phyloP scores from a whole-genome alignment of 805 yeast species.

The Groenewaldozyma salmanticensis region DNA sequence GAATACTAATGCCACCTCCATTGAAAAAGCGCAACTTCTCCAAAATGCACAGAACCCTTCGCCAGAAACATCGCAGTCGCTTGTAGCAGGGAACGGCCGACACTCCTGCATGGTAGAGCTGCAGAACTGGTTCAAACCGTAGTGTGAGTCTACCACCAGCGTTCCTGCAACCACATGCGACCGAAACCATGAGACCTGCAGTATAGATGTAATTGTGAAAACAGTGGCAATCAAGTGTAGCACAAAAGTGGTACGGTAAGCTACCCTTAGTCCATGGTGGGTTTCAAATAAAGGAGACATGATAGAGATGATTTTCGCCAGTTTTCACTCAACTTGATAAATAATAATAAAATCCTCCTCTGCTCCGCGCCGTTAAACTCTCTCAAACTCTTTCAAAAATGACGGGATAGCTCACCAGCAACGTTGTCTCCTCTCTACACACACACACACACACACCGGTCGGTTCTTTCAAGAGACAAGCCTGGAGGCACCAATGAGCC shows the following conservation, averaged over 20 bases:
- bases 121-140: slow-evolving; percentile 11
- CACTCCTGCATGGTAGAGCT: slow-evolving; percentile 6
- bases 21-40: slow-evolving; percentile 21
- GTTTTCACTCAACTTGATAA: too few species aligned
- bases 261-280: slow-evolving; percentile 5
- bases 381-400: too few species aligned
- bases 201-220: slow-evolving; percentile 5
- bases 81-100: slow-evolving; percentile 17
- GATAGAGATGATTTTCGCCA: too few species aligned
- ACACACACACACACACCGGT: too few species aligned
- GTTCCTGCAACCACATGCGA: slow-evolving; percentile 3
- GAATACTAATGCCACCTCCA: slow-evolving; percentile 19
- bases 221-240: slow-evolving; percentile 4
- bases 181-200: slow-evolving; percentile 6
- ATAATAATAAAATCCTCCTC: too few species aligned
- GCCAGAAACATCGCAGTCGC: slow-evolving; percentile 12
- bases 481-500: too few species aligned
- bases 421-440: too few species aligned
- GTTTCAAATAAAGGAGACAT: too few species aligned
- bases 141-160: slow-evolving; percentile 4
- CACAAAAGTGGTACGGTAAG: slow-evolving; percentile 9
- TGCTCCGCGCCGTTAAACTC: too few species aligned
- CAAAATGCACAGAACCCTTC: slow-evolving; percentile 22
- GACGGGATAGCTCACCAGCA: too few species aligned
- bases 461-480: too few species aligned